Base-by-base conservation (phyloP, 106 monocot species). In the Allium cepa region DNA sequence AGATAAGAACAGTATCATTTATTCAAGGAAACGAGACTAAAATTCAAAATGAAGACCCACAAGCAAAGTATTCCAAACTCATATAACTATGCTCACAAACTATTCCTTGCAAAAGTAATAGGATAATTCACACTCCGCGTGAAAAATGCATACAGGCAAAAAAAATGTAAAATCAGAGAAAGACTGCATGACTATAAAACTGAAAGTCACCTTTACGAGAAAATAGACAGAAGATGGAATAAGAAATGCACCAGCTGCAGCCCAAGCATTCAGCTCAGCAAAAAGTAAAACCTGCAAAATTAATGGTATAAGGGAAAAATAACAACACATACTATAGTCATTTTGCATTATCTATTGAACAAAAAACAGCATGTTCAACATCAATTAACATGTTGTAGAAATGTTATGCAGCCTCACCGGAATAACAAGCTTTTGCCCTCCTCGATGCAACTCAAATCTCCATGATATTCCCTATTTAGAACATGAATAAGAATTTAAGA, bases 381-480 rank as follows among this genome's bases (percentile, higher is more conserved):
- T 55, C 53, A 55, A 55, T 55, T 55, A 55, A 15, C 53, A 55
- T 55, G 53, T 55, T 55, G 11, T 4, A 11, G 11, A 55, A 55
- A 11, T 55, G 53, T 55, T 36, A 36, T 36, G 36, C 36, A 36
- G 36, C 61, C 88, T 91, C 72, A 96, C 96, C 62, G 96, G 96
- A 72, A 96, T 48, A 14, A 96, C 53, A 59, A 96, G 76, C 69
- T 96, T 96, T 72, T 96, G 96, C 8, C 88, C 86, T 22, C 84
- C 91, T 63, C 96, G 88, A 51, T 88, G 86, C 50, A 96, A 84
- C 72, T 96, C 96, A 82, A 96, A 88, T 69, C 82, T 79, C 96
- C 91, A 96, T 53, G 80, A 84, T 47, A 92, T 79, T 49, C 96
- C 96, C 96, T 96, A 69, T 57, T 63, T 45, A 36, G 36, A 50